These are phyloP conservation scores for Magnolia sinica DNA, from an alignment of 164 flowering plant genomes.

Conservation along the genomic window DNA sequence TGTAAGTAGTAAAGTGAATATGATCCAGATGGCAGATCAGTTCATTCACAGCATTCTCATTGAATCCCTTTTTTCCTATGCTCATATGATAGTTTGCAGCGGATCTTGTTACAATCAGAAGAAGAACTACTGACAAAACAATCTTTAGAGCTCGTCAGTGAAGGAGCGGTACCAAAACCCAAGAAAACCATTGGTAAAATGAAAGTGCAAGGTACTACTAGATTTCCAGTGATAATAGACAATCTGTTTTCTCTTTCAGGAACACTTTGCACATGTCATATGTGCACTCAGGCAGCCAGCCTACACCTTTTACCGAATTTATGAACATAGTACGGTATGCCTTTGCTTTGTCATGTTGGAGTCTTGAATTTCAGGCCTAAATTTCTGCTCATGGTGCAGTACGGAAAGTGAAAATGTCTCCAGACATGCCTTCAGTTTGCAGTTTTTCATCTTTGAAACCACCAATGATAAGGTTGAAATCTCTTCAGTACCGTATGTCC, in stretches of 20 bases:
- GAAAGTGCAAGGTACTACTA: conserved; percentile 83
- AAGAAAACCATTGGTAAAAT: conserved; percentile 81
- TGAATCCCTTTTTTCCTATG: not conserved
- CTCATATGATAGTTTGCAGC: conserved; percentile 52
- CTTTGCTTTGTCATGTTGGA: not conserved
- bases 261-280: not conserved
- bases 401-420: conserved; percentile 69
- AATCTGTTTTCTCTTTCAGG: too few relatives aligned
- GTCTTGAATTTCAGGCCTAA: not conserved
- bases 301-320: not conserved
- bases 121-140: conserved; percentile 68
- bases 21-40: too few relatives aligned
- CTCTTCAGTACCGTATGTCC: conserved; percentile 38
- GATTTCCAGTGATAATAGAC: not conserved
- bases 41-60: too few relatives aligned
- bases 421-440: conserved; percentile 85
- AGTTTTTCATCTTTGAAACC: conserved; percentile 52
- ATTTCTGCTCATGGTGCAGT: conserved; percentile 39
- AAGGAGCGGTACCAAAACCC: conserved; percentile 66
- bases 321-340: not conserved
- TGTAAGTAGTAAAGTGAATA: too few relatives aligned
- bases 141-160: conserved; percentile 51
- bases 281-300: not conserved
- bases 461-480: conserved; percentile 46
- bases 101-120: conserved; percentile 73